These are phyloP conservation scores for Trametes sanguinea DNA, from an alignment of 768 basidiomycete species.

Conservation along the genomic window DNA sequence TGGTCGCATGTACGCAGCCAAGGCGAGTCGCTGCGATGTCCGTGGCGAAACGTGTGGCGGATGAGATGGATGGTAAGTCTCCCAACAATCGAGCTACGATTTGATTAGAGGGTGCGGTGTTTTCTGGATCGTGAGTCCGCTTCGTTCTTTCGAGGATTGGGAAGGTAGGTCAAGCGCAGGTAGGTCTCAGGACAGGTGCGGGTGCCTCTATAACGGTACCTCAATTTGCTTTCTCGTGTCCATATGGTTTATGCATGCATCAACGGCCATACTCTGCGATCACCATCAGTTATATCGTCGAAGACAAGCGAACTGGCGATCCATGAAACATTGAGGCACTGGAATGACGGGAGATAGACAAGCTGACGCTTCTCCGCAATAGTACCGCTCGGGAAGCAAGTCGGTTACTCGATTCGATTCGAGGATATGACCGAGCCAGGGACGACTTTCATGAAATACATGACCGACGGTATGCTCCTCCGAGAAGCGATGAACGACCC, in stretches of 20 bases:
- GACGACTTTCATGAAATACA: conserved; percentile 96
- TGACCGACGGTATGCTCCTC: conserved; percentile 99
- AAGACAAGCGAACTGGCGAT: too few species aligned
- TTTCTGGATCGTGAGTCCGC: neutral
- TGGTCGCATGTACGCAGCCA: conserved; percentile 97
- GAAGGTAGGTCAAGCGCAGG: too few species aligned
- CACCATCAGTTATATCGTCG: too few species aligned
- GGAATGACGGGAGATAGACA: neutral
- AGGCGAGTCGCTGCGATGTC: conserved; percentile 97
- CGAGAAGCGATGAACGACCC: conserved; percentile 99
- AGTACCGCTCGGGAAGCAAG: conserved; percentile 93
- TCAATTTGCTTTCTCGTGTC: too few species aligned
- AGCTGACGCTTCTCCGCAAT: conserved; percentile 17
- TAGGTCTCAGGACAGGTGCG: too few species aligned
- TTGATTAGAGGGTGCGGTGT: too few species aligned
- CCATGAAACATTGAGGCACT: too few species aligned
- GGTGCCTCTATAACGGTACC: too few species aligned
- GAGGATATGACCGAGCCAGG: conserved; percentile 93
- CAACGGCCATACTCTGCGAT: too few species aligned
- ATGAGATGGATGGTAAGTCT: conserved; percentile 94
- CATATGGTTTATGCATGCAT: too few species aligned
- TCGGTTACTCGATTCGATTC: conserved; percentile 98
- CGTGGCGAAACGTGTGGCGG: conserved; percentile 96
- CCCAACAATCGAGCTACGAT: neutral
- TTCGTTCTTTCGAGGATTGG: too few species aligned